A percentile compares a stretch with the other conserved stretches of the same genome.
Evolutionary conservation across 306 rosid genomes (phyloP).

Genomic region (Vigna angularis): DNA sequence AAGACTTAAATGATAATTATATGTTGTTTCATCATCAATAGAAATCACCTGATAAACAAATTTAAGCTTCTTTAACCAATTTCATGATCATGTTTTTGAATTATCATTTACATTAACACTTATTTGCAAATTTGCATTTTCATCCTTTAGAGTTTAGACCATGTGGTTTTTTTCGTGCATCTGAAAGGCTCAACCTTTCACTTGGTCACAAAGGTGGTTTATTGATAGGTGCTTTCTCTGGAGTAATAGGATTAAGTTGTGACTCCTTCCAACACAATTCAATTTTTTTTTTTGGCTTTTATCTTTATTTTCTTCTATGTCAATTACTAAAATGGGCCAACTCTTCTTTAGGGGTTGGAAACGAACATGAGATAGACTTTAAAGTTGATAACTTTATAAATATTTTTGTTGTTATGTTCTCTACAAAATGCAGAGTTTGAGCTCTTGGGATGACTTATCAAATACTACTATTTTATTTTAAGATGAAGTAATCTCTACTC

Average conservation of each 20-base stretch:
- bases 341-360: constrained; percentile 21
- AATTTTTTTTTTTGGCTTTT: background rate
- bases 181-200: constrained; percentile 40
- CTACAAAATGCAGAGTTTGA: constrained; percentile 57
- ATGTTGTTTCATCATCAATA: background rate
- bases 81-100: background rate
- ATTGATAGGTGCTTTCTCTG: constrained; percentile 89
- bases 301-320: constrained; percentile 15
- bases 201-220: constrained; percentile 39
- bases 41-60: background rate
- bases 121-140: constrained; percentile 12
- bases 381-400: constrained; percentile 39
- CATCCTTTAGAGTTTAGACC: constrained; percentile 28
- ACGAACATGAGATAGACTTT: constrained; percentile 10
- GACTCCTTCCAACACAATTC: constrained; percentile 72
- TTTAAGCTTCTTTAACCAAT: background rate
- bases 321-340: background rate
- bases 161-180: constrained; percentile 34
- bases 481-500: constrained; percentile 58
- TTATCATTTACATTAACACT: background rate
- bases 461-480: constrained; percentile 64
- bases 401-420: constrained; percentile 19
- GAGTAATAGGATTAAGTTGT: constrained; percentile 78
- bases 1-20: background rate
- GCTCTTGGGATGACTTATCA: constrained; percentile 65